phyloP scores from a whole-genome alignment of 495 filamentous ascomycete species.

The Massariosphaeria phaeospora region DNA sequence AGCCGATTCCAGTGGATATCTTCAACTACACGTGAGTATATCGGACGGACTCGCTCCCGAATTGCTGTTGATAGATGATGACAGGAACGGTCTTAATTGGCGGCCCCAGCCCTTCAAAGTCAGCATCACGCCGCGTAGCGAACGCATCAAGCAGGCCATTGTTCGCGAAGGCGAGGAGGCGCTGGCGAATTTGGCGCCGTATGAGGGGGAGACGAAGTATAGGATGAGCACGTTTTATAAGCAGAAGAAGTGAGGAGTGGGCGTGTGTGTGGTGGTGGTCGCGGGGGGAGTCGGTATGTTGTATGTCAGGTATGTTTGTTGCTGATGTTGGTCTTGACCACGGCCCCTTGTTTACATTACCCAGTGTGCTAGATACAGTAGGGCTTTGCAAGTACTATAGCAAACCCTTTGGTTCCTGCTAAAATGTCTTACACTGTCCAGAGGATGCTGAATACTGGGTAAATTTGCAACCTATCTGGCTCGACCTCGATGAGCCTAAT shows the following conservation, averaged over 20 bases:
- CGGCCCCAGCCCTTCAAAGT: slow-evolving; percentile 41
- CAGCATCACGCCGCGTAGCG: slow-evolving; percentile 40
- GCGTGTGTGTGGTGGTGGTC: not conserved
- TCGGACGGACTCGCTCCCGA: not conserved
- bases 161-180: slow-evolving; percentile 53
- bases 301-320: no score
- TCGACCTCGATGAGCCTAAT: no score
- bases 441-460: no score
- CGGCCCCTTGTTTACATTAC: not conserved
- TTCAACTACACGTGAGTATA: slow-evolving; percentile 44
- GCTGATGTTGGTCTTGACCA: no score
- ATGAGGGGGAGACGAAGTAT: slow-evolving; percentile 57
- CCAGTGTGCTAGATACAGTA: not conserved
- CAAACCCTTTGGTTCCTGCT: not conserved
- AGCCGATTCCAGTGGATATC: slow-evolving; percentile 48
- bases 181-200: slow-evolving; percentile 48
- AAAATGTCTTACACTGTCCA: not conserved
- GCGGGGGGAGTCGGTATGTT: no score
- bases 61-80: not conserved
- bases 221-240: slow-evolving; percentile 41
- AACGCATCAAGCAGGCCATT: slow-evolving; percentile 50
- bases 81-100: slow-evolving; percentile 44
- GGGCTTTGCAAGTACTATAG: not conserved
- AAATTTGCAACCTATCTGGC: no score
- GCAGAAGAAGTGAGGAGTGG: slow-evolving; percentile 7